A percentile compares a stretch with the other conserved stretches of the same genome.
Conservation (phyloP, 257 asterid species). For the Solanum corneliomulleri region DNA sequence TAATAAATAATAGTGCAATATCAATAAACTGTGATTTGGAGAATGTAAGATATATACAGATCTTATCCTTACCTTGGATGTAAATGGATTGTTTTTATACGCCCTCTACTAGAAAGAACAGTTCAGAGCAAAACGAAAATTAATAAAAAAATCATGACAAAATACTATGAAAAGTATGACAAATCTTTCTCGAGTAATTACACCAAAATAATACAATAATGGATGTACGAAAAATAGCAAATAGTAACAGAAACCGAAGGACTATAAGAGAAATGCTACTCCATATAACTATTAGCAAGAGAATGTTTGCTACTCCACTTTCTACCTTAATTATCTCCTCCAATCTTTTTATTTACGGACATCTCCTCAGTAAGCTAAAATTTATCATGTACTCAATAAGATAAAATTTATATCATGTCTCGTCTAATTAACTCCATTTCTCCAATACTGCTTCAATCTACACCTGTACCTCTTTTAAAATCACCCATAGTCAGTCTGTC, state of each 20-base stretch:
- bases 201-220: neutral
- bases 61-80: neutral
- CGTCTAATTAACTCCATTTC: no score
- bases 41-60: no score
- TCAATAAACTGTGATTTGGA: no score
- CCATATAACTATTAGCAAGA: neutral
- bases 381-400: neutral
- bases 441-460: neutral
- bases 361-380: neutral
- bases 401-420: neutral
- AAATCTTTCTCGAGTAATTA: neutral
- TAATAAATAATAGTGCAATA: no score
- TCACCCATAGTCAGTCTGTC: neutral
- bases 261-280: neutral
- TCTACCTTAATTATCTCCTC: neutral
- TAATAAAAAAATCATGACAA: neutral
- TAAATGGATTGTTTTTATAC: neutral
- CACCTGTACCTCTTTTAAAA: neutral
- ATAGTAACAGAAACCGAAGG: neutral
- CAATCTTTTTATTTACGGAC: neutral
- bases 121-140: neutral
- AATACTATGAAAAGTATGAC: neutral
- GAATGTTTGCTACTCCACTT: neutral
- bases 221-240: neutral
- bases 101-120: fast-evolving